Evolutionary conservation across 2,329 filamentous ascomycete species (phyloP).

Genomic region (Scedosporium dehoogii): DNA sequence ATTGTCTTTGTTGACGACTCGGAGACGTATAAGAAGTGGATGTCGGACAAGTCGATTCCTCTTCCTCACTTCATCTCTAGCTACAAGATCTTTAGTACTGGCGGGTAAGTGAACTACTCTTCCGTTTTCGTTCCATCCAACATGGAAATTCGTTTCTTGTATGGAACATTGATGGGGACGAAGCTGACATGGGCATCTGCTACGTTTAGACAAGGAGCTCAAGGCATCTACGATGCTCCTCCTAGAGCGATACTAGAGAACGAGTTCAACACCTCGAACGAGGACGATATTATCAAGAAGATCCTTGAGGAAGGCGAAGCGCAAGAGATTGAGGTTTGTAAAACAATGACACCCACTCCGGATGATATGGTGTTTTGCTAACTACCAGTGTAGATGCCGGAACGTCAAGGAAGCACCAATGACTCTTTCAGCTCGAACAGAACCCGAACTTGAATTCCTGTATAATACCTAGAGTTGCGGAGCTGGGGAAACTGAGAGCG

Average conservation of each 20-base stretch:
- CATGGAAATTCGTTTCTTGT: too few species aligned
- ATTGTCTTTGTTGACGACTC: slow-evolving; percentile 49
- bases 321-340: slow-evolving; percentile 48
- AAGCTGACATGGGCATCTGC: background rate
- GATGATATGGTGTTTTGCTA: background rate
- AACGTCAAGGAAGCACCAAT: slow-evolving; percentile 3
- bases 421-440: background rate
- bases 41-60: slow-evolving; percentile 66
- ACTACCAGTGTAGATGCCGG: background rate
- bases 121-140: background rate
- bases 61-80: slow-evolving; percentile 76
- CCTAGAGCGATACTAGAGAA: slow-evolving; percentile 66
- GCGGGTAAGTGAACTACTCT: slow-evolving; percentile 57
- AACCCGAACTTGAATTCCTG: background rate
- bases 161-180: too few species aligned
- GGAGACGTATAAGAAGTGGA: slow-evolving; percentile 69
- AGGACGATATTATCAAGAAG: slow-evolving; percentile 71
- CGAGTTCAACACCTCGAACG: slow-evolving; percentile 74
- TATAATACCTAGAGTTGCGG: background rate
- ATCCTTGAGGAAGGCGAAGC: slow-evolving; percentile 69
- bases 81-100: slow-evolving; percentile 84
- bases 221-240: slow-evolving; percentile 68
- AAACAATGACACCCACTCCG: too few species aligned
- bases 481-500: background rate
- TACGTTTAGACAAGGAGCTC: slow-evolving; percentile 62